Evolutionary conservation across 495 filamentous ascomycete genomes (phyloP).

Genomic region (Talaromyces thailandensis): DNA sequence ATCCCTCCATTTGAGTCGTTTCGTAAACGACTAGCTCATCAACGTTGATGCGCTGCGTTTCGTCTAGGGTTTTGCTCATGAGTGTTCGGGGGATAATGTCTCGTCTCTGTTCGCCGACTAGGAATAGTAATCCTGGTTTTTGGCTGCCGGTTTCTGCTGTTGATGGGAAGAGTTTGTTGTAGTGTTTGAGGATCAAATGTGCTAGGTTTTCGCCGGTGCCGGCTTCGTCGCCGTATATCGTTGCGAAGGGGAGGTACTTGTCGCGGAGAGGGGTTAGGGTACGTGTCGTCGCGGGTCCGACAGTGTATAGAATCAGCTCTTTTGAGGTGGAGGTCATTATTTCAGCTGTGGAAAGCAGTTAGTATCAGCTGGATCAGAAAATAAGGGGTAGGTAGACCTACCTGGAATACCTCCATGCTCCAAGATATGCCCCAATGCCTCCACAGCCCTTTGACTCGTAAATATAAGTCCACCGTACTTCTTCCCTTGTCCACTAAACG

Average conservation of each 20-base stretch:
- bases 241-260: slow-evolving; percentile 32
- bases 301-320: slow-evolving; percentile 67
- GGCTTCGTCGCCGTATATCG: slow-evolving; percentile 63
- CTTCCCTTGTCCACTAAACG: slow-evolving; percentile 6
- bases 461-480: slow-evolving; percentile 82
- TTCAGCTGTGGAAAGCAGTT: background rate
- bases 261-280: slow-evolving; percentile 52
- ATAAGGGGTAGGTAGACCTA: background rate
- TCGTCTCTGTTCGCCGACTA: slow-evolving; percentile 76
- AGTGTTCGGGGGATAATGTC: slow-evolving; percentile 82
- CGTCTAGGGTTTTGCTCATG: slow-evolving; percentile 37
- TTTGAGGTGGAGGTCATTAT: slow-evolving; percentile 27
- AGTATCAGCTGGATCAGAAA: background rate
- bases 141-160: slow-evolving; percentile 10
- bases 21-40: slow-evolving; percentile 80
- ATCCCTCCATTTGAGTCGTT: slow-evolving; percentile 68
- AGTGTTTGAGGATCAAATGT: slow-evolving; percentile 65
- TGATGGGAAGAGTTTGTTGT: slow-evolving; percentile 27
- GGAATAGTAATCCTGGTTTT: slow-evolving; percentile 67
- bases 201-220: slow-evolving; percentile 79
- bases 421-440: slow-evolving; percentile 62
- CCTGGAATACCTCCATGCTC: slow-evolving; percentile 3
- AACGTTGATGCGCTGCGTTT: slow-evolving; percentile 44
- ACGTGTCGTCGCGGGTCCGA: slow-evolving; percentile 82
- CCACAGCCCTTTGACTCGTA: slow-evolving; percentile 89